Evolutionary conservation across 495 filamentous ascomycete species (phyloP).

Genomic region (Talaromyces adpressus): DNA sequence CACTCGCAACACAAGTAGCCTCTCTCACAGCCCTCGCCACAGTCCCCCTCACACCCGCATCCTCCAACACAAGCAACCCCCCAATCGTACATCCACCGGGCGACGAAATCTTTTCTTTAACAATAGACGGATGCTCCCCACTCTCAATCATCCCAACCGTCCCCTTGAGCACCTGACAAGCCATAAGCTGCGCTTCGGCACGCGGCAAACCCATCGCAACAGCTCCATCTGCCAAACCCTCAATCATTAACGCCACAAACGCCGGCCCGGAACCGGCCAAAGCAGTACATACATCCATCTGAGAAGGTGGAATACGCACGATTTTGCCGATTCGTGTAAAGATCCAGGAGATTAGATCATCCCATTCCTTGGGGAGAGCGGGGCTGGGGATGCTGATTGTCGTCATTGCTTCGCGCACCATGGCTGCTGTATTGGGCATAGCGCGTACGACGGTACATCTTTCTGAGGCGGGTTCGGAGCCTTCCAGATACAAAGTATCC

Average conservation of each 20-base stretch:
- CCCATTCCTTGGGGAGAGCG: slow-evolving; percentile 40
- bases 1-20: slow-evolving; percentile 31
- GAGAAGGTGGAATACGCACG: slow-evolving; percentile 20
- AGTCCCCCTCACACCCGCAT: slow-evolving; percentile 31
- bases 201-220: slow-evolving; percentile 37
- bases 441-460: slow-evolving; percentile 58
- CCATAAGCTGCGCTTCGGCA: slow-evolving; percentile 31
- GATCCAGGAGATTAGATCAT: slow-evolving; percentile 53
- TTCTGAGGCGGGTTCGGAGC: slow-evolving; percentile 10
- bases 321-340: slow-evolving; percentile 32
- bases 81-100: slow-evolving; percentile 40
- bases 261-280: slow-evolving; percentile 35
- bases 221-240: slow-evolving; percentile 36
- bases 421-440: slow-evolving; percentile 68
- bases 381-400: slow-evolving; percentile 59
- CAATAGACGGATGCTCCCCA: slow-evolving; percentile 29
- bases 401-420: slow-evolving; percentile 74
- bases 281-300: slow-evolving; percentile 34
- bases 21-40: slow-evolving; percentile 34
- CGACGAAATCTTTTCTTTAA: slow-evolving; percentile 34
- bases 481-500: slow-evolving; percentile 40
- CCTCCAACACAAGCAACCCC: slow-evolving; percentile 37
- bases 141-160: slow-evolving; percentile 30
- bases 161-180: slow-evolving; percentile 33
- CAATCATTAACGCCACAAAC: slow-evolving; percentile 37